A percentile compares a stretch with the other conserved stretches of the same genome.
phyloP scores from a whole-genome alignment of 1,284 basidiomycete genomes.

The Rhodotorula sp. region DNA sequence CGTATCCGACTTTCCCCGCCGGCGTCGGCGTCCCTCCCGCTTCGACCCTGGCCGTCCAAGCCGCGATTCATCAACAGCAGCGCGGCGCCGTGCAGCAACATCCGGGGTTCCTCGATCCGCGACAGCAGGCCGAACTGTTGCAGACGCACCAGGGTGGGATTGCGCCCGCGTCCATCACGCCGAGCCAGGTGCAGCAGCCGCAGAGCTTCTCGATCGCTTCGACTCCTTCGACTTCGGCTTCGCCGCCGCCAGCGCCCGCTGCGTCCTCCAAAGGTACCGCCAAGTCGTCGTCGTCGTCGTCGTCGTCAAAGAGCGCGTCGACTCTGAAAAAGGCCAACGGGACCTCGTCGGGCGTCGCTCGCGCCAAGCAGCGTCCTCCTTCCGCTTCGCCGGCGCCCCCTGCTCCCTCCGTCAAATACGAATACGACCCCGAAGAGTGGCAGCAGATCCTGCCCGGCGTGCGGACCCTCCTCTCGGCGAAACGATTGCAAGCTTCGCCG shows the following conservation, averaged over 20 bases:
- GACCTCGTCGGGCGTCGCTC: background rate
- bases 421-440: constrained; percentile 6
- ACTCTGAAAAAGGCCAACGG: no score
- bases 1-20: background rate
- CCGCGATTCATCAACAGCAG: constrained; percentile 3
- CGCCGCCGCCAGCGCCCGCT: background rate
- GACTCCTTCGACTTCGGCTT: background rate
- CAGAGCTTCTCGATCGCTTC: background rate
- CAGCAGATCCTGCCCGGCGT: constrained; percentile 8
- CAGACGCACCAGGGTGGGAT: background rate
- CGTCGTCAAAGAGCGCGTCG: background rate
- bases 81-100: constrained; percentile 8
- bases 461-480: background rate
- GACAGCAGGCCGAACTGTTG: background rate
- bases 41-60: background rate
- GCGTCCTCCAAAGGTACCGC: background rate
- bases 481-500: constrained; percentile 9
- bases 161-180: constrained; percentile 9
- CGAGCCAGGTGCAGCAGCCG: constrained; percentile 1
- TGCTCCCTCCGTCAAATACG: background rate
- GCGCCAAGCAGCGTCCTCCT: background rate
- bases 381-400: background rate
- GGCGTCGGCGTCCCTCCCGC: background rate
- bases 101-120: background rate
- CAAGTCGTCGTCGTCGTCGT: background rate